phyloP scores from a whole-genome alignment of 2,329 filamentous ascomycete species.

The Fusarium domesticum region DNA sequence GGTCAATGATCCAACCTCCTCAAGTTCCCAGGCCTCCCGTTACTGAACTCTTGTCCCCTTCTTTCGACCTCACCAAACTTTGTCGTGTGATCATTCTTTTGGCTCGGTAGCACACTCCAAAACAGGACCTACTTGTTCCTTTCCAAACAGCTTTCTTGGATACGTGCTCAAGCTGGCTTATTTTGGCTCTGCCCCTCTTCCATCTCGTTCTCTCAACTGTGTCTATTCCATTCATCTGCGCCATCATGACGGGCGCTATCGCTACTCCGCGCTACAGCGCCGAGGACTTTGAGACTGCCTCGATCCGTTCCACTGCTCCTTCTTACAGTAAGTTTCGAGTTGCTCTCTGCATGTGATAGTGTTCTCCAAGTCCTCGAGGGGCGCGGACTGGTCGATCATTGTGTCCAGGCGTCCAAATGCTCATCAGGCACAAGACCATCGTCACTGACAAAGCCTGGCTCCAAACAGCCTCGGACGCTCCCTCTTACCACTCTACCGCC shows the following conservation, averaged over 20 bases:
- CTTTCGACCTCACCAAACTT: no score
- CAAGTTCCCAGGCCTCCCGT: conserved; percentile 15
- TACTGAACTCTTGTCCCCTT: conserved; percentile 8
- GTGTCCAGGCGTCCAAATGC: conserved; percentile 4
- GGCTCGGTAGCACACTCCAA: not conserved
- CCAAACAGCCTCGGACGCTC: conserved; percentile 57
- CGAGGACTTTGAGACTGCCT: conserved; percentile 65
- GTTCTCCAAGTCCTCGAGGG: conserved; percentile 5
- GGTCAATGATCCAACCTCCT: conserved; percentile 20
- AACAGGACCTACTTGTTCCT: conserved; percentile 6
- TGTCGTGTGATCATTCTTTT: not conserved
- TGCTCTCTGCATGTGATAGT: conserved; percentile 2
- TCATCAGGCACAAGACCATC: conserved; percentile 13
- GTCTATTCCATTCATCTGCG: conserved; percentile 8
- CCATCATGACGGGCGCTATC: conserved; percentile 33
- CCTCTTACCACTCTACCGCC: conserved; percentile 59
- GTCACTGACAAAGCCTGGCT: conserved; percentile 18
- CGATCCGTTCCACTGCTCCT: conserved; percentile 64
- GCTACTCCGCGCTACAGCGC: conserved; percentile 36
- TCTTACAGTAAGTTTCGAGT: conserved; percentile 56
- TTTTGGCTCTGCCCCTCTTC: conserved; percentile 15
- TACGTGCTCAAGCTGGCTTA: conserved; percentile 25
- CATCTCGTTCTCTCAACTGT: conserved; percentile 17
- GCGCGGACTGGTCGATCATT: conserved; percentile 3
- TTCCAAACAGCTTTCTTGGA: conserved; percentile 13